These are phyloP conservation scores for Lenwebbia sp. DNA, from an alignment of 345 rosid species.

Conservation along the genomic window DNA sequence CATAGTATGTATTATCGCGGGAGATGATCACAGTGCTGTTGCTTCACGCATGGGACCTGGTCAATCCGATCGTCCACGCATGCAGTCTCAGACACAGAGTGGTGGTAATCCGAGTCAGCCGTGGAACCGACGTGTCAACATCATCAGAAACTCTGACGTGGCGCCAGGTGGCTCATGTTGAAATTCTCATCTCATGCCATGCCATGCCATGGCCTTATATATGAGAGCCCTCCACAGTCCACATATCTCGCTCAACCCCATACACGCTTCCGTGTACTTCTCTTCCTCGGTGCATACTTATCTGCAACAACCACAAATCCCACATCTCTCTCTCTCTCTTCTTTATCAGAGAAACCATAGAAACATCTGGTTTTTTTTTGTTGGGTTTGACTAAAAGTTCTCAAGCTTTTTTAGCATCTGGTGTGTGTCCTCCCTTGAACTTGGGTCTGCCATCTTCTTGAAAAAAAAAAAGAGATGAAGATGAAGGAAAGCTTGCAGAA, in stretches of 20 bases:
- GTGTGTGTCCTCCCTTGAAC: neutral
- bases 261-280: neutral
- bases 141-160: neutral
- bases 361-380: neutral
- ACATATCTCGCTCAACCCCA: neutral
- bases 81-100: neutral
- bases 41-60: neutral
- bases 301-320: neutral
- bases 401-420: neutral
- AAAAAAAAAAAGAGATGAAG: neutral
- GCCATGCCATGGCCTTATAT: neutral
- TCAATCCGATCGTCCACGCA: neutral
- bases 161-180: neutral
- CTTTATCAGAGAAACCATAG: neutral
- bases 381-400: neutral
- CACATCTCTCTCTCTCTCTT: neutral
- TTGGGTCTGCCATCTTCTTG: neutral
- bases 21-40: too few species aligned
- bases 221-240: neutral
- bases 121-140: neutral
- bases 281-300: neutral
- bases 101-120: neutral
- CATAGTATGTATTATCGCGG: neutral
- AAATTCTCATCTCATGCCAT: neutral
- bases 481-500: slow-evolving; percentile 38